A percentile compares a stretch with the other conserved stretches of the same genome.
phyloP scores from a whole-genome alignment of 345 rosid genomes.

The Clarkia xantiana region DNA sequence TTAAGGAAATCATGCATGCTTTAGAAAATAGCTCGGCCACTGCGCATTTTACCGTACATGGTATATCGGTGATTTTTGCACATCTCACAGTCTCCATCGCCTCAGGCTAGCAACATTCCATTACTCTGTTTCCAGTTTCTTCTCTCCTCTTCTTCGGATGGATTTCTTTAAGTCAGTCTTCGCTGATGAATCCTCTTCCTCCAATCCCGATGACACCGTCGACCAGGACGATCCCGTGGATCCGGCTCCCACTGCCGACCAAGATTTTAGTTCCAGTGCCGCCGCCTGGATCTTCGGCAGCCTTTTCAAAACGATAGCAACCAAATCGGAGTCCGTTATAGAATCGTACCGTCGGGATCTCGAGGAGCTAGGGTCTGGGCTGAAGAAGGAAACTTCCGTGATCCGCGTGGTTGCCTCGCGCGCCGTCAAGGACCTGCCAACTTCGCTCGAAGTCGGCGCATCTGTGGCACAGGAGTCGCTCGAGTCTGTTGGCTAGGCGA shows the following conservation, averaged over 20 bases:
- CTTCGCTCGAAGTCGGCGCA: conserved; percentile 59
- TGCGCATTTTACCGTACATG: no score
- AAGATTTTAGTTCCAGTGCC: conserved; percentile 2
- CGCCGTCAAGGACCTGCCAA: conserved; percentile 51
- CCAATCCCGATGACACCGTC: conserved; percentile 5
- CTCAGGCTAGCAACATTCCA: no score
- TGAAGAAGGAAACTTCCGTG: conserved; percentile 48
- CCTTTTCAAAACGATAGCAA: conserved; percentile 33
- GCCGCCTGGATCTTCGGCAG: conserved; percentile 42
- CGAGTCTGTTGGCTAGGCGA: conserved; percentile 61
- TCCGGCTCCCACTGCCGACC: conserved; percentile 3
- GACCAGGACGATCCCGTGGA: neutral
- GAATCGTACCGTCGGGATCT: conserved; percentile 55
- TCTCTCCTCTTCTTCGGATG: conserved; percentile 17
- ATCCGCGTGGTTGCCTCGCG: conserved; percentile 65
- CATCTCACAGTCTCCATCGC: no score
- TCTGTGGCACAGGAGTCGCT: conserved; percentile 68
- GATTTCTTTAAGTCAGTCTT: conserved; percentile 62
- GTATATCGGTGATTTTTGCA: no score
- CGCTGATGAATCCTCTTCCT: conserved; percentile 26
- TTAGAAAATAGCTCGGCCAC: no score
- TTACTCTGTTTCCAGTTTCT: no score
- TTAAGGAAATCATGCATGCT: no score
- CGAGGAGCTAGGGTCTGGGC: conserved; percentile 57
- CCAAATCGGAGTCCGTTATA: conserved; percentile 54